Evolutionary conservation across 805 yeast species (phyloP), one percentile per base, ranked within the genome.

Genomic region (Spathaspora boniae): DNA sequence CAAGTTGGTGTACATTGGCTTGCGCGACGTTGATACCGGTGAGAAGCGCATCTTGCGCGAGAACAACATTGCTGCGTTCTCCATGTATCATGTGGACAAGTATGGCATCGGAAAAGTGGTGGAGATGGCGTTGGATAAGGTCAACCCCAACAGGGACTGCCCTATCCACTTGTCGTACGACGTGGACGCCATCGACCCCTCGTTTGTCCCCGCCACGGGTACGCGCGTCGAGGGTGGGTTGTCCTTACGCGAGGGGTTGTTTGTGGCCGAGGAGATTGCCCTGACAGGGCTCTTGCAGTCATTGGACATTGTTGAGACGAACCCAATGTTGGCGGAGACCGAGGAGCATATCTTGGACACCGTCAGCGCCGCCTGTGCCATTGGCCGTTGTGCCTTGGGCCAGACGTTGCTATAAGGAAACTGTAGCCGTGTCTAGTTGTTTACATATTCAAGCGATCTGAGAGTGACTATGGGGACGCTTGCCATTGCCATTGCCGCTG

Each of bases 211-310:
- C 14, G 95, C 97, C 26, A 91, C 98, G 1, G 98, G 98, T 36
- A 93, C 98, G 1, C 91, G 97, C 28, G 98, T 91, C 11, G 80
- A 95, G 58, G 98, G 98, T 45, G 98, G 98, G 3, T 70, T 91
- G 45, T 82, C 96, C 6, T 73, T 91, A 60, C 78, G 98, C 65
- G 98, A 91, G 64, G 97, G 96, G 33, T 73, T 93, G 57, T 91
- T 83, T 56, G 63, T 91, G 36, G 93, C 89, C 42, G 98, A 91
- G 65, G 93, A 91, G 46, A 70, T 89, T 22, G 96, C 96, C 6
- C 86, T 79, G 52, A 77, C 95, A 18, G 96, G 96, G n/a, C 76
- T 80, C 46, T 74, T 91, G 43, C 80, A 81, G 8, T 93, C 95
- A 9, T 67, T 91, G 60, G 98, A 91, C 58, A 76, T 91, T 29